Conservation (phyloP, 2,329 filamentous ascomycete genomes). For the Xylariaceae sp. region DNA sequence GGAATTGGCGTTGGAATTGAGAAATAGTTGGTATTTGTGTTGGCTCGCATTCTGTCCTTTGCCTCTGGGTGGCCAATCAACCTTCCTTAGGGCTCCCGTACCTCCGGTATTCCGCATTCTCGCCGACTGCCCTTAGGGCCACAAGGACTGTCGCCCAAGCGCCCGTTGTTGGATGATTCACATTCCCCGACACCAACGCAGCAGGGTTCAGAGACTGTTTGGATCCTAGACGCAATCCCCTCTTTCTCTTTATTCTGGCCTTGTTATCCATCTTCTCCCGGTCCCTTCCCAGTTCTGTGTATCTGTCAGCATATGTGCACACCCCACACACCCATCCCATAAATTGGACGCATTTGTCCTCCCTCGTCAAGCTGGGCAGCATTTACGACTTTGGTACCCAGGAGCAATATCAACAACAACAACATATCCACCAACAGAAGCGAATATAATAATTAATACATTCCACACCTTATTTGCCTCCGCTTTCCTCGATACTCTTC, state of each 20-base stretch:
- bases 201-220: no score
- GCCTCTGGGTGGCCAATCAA: slow-evolving; percentile 8
- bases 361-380: not conserved
- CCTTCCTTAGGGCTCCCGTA: no score
- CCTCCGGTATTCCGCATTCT: not conserved
- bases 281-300: slow-evolving; percentile 16
- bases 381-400: no score
- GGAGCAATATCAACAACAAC: no score
- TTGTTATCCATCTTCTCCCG: slow-evolving; percentile 20
- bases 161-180: slow-evolving; percentile 18
- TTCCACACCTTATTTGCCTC: no score
- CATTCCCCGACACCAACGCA: slow-evolving; percentile 11
- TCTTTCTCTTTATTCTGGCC: slow-evolving; percentile 6
- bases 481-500: not conserved
- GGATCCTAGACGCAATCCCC: slow-evolving; percentile 3
- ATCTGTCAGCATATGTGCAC: no score
- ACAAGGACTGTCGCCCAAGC: slow-evolving; percentile 16
- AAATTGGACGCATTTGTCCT: slow-evolving; percentile 15
- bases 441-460: no score
- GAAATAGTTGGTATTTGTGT: not conserved
- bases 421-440: not conserved
- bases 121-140: slow-evolving; percentile 8
- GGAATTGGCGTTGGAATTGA: slow-evolving; percentile 1
- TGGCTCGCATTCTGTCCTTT: not conserved
- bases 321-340: slow-evolving; percentile 1